Conservation (phyloP, 495 filamentous ascomycete genomes). For the Neurospora sp. region DNA sequence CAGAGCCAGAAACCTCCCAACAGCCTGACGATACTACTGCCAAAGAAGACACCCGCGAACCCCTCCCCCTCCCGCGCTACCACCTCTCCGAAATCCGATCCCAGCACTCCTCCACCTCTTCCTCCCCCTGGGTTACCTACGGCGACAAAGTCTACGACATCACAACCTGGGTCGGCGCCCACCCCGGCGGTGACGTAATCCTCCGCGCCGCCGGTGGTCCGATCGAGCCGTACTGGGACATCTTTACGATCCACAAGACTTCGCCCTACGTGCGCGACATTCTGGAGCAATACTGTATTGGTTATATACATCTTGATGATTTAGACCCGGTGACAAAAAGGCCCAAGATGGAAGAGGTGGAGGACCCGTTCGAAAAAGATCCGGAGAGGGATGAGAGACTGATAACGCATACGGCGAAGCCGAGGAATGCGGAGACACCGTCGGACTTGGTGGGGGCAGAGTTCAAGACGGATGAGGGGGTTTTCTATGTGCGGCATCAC, state of each 20-base stretch:
- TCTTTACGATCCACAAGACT: slow-evolving; percentile 49
- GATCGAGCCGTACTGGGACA: slow-evolving; percentile 54
- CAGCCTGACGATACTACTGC: background rate
- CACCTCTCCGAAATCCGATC: slow-evolving; percentile 37
- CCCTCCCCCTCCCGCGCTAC: slow-evolving; percentile 28
- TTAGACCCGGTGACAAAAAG: slow-evolving; percentile 32
- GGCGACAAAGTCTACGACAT: slow-evolving; percentile 50
- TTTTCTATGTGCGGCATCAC: slow-evolving; percentile 56
- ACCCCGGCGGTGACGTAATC: slow-evolving; percentile 52
- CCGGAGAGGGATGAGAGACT: slow-evolving; percentile 40
- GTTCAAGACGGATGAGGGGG: slow-evolving; percentile 42
- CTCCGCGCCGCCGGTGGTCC: slow-evolving; percentile 45
- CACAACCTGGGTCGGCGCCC: slow-evolving; percentile 46
- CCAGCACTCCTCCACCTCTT: slow-evolving; percentile 36
- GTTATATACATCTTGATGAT: slow-evolving; percentile 40
- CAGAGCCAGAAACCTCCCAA: background rate
- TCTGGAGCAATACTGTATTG: slow-evolving; percentile 44
- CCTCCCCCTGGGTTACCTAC: slow-evolving; percentile 40
- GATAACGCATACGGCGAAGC: slow-evolving; percentile 36
- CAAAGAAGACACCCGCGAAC: slow-evolving; percentile 20
- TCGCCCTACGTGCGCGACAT: slow-evolving; percentile 46
- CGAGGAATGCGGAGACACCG: slow-evolving; percentile 50
- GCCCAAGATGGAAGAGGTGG: slow-evolving; percentile 33
- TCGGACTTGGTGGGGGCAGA: slow-evolving; percentile 28
- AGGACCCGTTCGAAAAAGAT: slow-evolving; percentile 47